Evolutionary conservation across 1,284 basidiomycete species (phyloP), one percentile per base, ranked within the genome.

Genomic region (Ceratobasidium sp.): DNA sequence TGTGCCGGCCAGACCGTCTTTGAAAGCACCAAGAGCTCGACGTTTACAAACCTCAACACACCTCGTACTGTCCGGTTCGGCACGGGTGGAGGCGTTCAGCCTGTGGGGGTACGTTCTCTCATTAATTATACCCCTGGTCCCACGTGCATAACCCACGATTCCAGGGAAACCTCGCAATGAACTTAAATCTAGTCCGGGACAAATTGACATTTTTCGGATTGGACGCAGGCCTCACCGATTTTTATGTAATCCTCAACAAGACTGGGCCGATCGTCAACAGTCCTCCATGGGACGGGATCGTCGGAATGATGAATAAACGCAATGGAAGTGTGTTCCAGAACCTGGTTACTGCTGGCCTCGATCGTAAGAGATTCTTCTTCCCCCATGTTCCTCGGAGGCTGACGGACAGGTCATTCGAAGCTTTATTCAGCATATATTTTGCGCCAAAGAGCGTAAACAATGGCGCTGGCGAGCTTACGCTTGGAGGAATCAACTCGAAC

Each of bases 71-170:
- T 85, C 64, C 80, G 79, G 8, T 86, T 87, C 73, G 78, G 79
- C 13, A 86, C 85, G 0, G 85, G 85, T 22, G 84, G 84, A 45
- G 84, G 84, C 32, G 84, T 86, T 5, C 82, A 84, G 72, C 85
- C 85, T 12, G 83, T 85, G 6, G 77, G 83, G 15, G 79, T 80
- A 34, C 68, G 27, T 35, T 17, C 27, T 49, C 34, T 49, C 15
- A 6, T 27, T 56, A 42, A n/a, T 49, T 49, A n/a, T 2, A 58
- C 32, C 52, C n/a, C 49, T 70, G 31, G 10, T 27, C n/a, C 15
- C n/a, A 29, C 22, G 5, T 8, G 12, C 22, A 13, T 50, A 3
- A 40, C 38, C 38, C 17, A 40, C 38, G 17, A 40, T 20, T 12
- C 3, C 29, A 70, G 25, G 78, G 76, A 56, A 75, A 84, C 69